Evolutionary conservation across 345 rosid genomes (phyloP).

Genomic region (Raphanus raphanistrum): DNA sequence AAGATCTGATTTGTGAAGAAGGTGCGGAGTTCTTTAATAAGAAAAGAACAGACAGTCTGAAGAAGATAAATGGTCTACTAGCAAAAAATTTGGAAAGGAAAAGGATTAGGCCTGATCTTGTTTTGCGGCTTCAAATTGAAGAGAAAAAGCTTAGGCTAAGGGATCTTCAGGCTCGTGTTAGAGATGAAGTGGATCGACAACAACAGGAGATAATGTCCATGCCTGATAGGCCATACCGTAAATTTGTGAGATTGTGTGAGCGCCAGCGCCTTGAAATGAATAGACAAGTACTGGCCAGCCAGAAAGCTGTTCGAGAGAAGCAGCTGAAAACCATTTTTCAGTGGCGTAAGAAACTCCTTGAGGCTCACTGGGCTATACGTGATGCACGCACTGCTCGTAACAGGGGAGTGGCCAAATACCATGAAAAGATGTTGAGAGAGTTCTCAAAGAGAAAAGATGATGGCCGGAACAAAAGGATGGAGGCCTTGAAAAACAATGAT

Average conservation of each 20-base stretch:
- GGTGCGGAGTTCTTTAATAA: constrained; percentile 73
- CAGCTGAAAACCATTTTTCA: constrained; percentile 93
- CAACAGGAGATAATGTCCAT: constrained; percentile 98
- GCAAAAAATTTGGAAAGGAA: constrained; percentile 92
- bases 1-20: constrained; percentile 91
- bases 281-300: constrained; percentile 86
- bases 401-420: constrained; percentile 99
- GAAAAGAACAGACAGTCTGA: constrained; percentile 76
- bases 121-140: constrained; percentile 94
- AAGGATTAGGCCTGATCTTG: constrained; percentile 98
- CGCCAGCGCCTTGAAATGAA: constrained; percentile 91
- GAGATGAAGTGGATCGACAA: constrained; percentile 91
- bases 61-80: constrained; percentile 76
- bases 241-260: constrained; percentile 95
- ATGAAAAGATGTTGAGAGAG: constrained; percentile 94
- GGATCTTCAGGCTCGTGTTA: constrained; percentile 77
- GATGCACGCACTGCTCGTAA: constrained; percentile 98
- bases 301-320: constrained; percentile 85
- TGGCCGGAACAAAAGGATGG: constrained; percentile 96
- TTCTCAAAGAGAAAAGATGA: constrained; percentile 96
- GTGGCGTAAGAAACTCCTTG: constrained; percentile 99
- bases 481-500: constrained; percentile 98
- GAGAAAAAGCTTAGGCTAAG: constrained; percentile 84
- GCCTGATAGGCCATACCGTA: constrained; percentile 98
- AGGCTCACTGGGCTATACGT: constrained; percentile 97